Evolutionary conservation across 1,284 basidiomycete species (phyloP).

Genomic region (Neonothopanus nambi): DNA sequence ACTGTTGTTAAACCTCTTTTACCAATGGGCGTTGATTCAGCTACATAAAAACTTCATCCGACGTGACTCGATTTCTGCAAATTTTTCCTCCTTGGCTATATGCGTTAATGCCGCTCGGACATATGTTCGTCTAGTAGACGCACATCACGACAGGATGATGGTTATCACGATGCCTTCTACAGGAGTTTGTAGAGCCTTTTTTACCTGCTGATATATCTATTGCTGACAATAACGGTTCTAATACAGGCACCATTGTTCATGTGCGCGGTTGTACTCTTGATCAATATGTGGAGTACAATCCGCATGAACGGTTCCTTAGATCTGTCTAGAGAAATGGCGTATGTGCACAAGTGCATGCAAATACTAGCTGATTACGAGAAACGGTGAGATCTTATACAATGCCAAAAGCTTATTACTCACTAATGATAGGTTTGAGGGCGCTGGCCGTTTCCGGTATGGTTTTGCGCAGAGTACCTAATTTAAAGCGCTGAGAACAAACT

Average conservation of each 20-base stretch:
- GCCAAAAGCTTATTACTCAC: too few relatives aligned
- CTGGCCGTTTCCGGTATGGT: too few relatives aligned
- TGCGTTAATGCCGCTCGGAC: conserved; percentile 50
- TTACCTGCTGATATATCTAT: too few relatives aligned
- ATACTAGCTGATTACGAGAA: too few relatives aligned
- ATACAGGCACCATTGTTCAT: neutral
- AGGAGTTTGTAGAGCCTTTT: neutral
- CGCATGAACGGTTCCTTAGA: too few relatives aligned
- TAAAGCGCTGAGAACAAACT: too few relatives aligned
- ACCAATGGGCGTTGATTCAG: conserved; percentile 59
- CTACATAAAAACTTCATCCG: neutral
- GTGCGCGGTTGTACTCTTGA: conserved; percentile 51
- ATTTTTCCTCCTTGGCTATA: conserved; percentile 48
- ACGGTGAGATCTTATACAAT: too few relatives aligned
- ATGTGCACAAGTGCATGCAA: too few relatives aligned
- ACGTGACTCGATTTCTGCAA: neutral
- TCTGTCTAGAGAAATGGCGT: too few relatives aligned
- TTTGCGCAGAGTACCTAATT: too few relatives aligned
- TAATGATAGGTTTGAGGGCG: too few relatives aligned
- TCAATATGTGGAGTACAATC: conserved; percentile 63
- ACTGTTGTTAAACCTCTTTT: conserved; percentile 54
- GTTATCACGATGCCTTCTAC: conserved; percentile 12
- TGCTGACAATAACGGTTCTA: neutral
- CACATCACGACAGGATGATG: conserved; percentile 11
- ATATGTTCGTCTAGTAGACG: conserved; percentile 37